Base-by-base conservation (phyloP, 306 rosid genomes). In the Elaeagnus macrophylla region DNA sequence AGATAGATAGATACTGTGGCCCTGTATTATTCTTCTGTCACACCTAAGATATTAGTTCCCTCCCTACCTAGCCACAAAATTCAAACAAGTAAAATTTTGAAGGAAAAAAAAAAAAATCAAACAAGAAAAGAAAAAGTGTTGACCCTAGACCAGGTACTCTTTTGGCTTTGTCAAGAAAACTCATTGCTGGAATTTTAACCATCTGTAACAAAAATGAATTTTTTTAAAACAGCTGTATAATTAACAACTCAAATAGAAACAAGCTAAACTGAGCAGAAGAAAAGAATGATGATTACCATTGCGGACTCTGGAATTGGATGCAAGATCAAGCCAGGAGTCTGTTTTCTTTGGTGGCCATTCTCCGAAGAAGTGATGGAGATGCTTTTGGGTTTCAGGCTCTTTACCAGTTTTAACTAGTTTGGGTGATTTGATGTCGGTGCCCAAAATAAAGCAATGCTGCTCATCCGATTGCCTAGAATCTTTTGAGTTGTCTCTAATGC, bases 321-420 rank as follows among this genome's bases (percentile, higher is more conserved):
- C 85, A 74, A 93, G 95, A 76, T 93, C 99, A 51, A 93, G 94
- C 99, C 96, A 93, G 53, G 95, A 80, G 59, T 87, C 95, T 17
- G 96, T 67, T 81, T 70, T 77, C 82, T 93, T 93, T 56, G 83
- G 76, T 50, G 95, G 78, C 88, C 99, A 93, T 44, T 87, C 99
- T 12, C 82, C 89, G 77, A 93, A 87, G 83, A 93, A 93, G 54
- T 85, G 99, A 65, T 83, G 99, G 54, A 93, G 89, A 45, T 96
- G 88, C 73, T 78, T 93, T 39, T 82, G 87, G 54, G 83, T 75
- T 59, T 84, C 96, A 57, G 70, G 54, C 37, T 84, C 83, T 69
- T 79, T 75, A 62, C 72, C 93, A 58, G 64, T 37, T 73, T 82
- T 76, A 58, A 39, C 57, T 62, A 72, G 56, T 51, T 74, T 81